Evolutionary conservation across 2,329 filamentous ascomycete genomes (phyloP).

Genomic region (Plenodomus biglobosus): DNA sequence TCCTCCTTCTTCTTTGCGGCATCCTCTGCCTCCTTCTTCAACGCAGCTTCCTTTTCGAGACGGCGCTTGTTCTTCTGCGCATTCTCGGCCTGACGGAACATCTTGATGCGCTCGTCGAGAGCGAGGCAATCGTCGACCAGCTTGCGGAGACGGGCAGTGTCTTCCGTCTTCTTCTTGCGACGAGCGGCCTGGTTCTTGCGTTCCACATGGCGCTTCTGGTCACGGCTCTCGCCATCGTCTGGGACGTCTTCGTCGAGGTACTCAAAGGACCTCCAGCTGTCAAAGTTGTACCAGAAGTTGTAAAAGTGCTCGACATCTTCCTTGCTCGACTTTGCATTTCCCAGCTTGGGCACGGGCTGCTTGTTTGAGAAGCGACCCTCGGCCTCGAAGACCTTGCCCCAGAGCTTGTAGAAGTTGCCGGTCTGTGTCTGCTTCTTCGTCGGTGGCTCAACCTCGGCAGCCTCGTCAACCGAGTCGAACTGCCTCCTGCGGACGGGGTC

Average conservation of each 20-base stretch:
- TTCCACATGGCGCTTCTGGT: constrained; percentile 98
- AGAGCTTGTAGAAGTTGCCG: constrained; percentile 93
- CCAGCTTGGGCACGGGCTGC: constrained; percentile 85
- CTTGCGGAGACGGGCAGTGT: constrained; percentile 85
- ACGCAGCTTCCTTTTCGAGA: constrained; percentile 85
- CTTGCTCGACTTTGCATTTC: constrained; percentile 79
- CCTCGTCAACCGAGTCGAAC: constrained; percentile 95
- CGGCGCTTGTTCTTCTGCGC: constrained; percentile 96
- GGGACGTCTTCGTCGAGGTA: constrained; percentile 99
- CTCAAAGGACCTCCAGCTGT: constrained; percentile 96
- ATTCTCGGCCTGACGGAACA: constrained; percentile 88
- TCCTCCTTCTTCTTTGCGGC: constrained; percentile 81
- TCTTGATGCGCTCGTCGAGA: constrained; percentile 93
- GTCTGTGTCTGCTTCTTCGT: constrained; percentile 86
- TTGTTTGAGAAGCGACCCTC: constrained; percentile 91
- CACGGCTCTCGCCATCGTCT: constrained; percentile 97
- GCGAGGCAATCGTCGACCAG: constrained; percentile 84
- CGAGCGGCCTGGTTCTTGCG: constrained; percentile 97
- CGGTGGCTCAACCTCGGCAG: constrained; percentile 87
- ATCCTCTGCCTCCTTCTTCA: constrained; percentile 84
- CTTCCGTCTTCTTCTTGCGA: constrained; percentile 99
- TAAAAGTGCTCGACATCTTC: constrained; percentile 95
- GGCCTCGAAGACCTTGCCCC: constrained; percentile 84
- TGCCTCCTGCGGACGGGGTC: constrained; percentile 92
- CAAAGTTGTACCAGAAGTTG: constrained; percentile 99